Percentiles rank a stretch among this genome's conserved stretches.
These are phyloP conservation scores for Xylaria cubensis DNA, from an alignment of 495 filamentous ascomycete genomes.

Conservation along the genomic window DNA sequence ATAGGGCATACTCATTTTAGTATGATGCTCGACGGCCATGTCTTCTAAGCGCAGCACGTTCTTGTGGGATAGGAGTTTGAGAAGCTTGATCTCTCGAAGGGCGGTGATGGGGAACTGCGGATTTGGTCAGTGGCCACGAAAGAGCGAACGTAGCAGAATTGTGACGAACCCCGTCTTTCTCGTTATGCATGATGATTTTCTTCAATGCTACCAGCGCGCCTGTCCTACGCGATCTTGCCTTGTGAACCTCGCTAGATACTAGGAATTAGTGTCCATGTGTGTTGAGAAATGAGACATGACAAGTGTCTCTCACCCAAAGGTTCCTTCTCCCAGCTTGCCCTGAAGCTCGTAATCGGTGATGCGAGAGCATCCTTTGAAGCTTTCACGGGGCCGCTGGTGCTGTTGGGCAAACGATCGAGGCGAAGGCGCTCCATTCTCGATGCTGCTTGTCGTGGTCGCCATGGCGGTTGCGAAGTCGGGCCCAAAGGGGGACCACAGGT, in stretches of 20 bases:
- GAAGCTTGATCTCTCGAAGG: slow-evolving; percentile 88
- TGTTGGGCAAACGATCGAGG: slow-evolving; percentile 53
- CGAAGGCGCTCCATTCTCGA: slow-evolving; percentile 41
- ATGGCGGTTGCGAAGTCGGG: slow-evolving; percentile 44
- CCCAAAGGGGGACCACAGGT: background rate
- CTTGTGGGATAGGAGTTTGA: slow-evolving; percentile 89
- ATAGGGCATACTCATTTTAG: slow-evolving; percentile 63
- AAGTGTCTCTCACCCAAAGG: slow-evolving; percentile 74
- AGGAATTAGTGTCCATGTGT: slow-evolving; percentile 25
- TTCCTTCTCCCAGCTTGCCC: slow-evolving; percentile 95
- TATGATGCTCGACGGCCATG: slow-evolving; percentile 86
- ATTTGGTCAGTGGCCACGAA: slow-evolving; percentile 23
- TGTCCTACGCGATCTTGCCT: slow-evolving; percentile 77
- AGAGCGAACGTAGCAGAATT: background rate
- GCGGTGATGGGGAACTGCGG: slow-evolving; percentile 77
- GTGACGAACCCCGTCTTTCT: slow-evolving; percentile 75
- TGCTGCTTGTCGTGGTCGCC: slow-evolving; percentile 43
- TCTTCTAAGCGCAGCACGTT: slow-evolving; percentile 90
- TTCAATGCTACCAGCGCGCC: slow-evolving; percentile 84
- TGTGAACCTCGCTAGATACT: slow-evolving; percentile 81
- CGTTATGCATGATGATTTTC: slow-evolving; percentile 90
- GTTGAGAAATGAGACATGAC: background rate
- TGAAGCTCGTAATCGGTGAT: slow-evolving; percentile 88
- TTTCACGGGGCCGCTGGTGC: slow-evolving; percentile 52
- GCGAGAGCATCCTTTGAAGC: slow-evolving; percentile 83